Percentiles rank a stretch among this genome's conserved stretches.
Evolutionary conservation across 2,329 filamentous ascomycete genomes (phyloP).

Genomic region (Talaromyces sp.): DNA sequence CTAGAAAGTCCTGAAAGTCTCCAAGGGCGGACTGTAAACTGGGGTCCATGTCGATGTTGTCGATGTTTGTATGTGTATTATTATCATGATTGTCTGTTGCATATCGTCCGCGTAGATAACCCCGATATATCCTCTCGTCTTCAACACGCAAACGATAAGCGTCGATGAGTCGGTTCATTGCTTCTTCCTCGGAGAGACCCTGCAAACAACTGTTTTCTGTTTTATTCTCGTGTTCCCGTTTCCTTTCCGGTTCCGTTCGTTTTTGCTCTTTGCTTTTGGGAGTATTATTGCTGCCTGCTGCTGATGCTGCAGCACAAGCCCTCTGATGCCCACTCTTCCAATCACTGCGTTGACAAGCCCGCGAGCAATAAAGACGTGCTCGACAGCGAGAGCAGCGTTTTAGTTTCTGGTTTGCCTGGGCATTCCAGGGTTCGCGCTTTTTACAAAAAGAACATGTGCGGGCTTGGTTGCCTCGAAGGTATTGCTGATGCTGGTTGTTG

Average conservation of each 20-base stretch:
- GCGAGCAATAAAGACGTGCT: constrained; percentile 43
- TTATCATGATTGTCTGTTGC: too few relatives aligned
- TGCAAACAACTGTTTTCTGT: constrained; percentile 14
- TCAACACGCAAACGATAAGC: constrained; percentile 24
- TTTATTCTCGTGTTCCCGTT: neutral
- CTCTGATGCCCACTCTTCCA: constrained; percentile 20
- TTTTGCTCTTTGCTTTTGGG: neutral
- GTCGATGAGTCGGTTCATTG: constrained; percentile 20
- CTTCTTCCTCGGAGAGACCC: constrained; percentile 16
- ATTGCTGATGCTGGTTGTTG: neutral
- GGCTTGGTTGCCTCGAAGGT: neutral
- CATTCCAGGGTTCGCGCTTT: constrained; percentile 5
- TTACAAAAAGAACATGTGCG: constrained; percentile 10
- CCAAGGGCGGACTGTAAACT: constrained; percentile 3
- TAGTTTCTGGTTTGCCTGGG: constrained; percentile 6
- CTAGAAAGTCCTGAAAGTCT: constrained; percentile 24
- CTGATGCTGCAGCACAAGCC: constrained; percentile 14
- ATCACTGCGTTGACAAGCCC: constrained; percentile 26
- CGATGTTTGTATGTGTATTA: too few relatives aligned
- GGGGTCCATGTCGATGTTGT: too few relatives aligned
- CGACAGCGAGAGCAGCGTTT: constrained; percentile 43
- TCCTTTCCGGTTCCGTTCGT: neutral
- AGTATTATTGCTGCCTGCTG: constrained; percentile 6
- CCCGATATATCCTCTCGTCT: constrained; percentile 14
- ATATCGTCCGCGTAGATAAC: constrained; percentile 17